Conservation (phyloP, 2,329 filamentous ascomycete species). For the Aureobasidium mangrovei region DNA sequence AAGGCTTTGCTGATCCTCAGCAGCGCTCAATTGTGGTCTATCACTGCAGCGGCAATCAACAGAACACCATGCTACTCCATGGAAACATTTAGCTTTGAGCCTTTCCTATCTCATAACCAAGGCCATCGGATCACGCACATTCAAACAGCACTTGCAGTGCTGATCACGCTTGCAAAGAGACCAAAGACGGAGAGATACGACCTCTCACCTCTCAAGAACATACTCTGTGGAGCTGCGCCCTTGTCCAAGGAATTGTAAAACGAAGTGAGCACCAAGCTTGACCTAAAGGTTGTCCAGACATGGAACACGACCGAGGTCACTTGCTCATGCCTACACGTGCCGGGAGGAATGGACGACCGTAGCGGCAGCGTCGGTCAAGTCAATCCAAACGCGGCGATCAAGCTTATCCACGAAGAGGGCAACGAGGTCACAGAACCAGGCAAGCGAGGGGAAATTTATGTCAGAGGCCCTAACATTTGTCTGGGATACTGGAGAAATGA, state of each 20-base stretch:
- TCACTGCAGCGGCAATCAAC: slow-evolving; percentile 28
- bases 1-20: slow-evolving; percentile 24
- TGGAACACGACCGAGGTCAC: slow-evolving; percentile 29
- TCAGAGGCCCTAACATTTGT: slow-evolving; percentile 32
- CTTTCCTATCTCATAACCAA: slow-evolving; percentile 29
- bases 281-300: slow-evolving; percentile 32
- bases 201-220: slow-evolving; percentile 31
- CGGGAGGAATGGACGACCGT: slow-evolving; percentile 27
- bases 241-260: slow-evolving; percentile 31
- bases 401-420: slow-evolving; percentile 35
- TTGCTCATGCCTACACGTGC: slow-evolving; percentile 29
- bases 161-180: slow-evolving; percentile 37
- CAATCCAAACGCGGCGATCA: slow-evolving; percentile 32
- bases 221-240: slow-evolving; percentile 35
- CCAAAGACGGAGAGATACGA: slow-evolving; percentile 35
- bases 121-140: slow-evolving; percentile 31
- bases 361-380: slow-evolving; percentile 27
- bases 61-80: slow-evolving; percentile 31
- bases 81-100: slow-evolving; percentile 30
- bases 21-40: slow-evolving; percentile 31
- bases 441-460: slow-evolving; percentile 31
- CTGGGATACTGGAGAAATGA: slow-evolving; percentile 35
- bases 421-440: slow-evolving; percentile 31
- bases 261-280: slow-evolving; percentile 28
- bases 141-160: slow-evolving; percentile 35